A percentile compares a stretch with the other conserved stretches of the same genome.
phyloP scores from a whole-genome alignment of 805 yeast genomes.

The Torulaspora microellipsoides region DNA sequence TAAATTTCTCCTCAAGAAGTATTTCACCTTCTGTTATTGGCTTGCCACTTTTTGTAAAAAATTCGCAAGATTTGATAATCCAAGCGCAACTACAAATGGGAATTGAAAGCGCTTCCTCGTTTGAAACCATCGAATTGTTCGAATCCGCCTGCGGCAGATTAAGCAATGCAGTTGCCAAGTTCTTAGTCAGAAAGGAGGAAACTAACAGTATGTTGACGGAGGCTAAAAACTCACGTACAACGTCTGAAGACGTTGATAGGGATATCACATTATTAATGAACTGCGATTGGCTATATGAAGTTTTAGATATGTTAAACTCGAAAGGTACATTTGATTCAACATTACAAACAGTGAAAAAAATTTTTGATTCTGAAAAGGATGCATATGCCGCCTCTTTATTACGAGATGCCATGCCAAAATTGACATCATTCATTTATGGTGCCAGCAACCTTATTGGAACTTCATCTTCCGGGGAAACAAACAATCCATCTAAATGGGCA shows the following conservation, averaged over 20 bases:
- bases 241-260: constrained; percentile 31
- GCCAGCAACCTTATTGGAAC: constrained; percentile 48
- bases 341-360: constrained; percentile 22
- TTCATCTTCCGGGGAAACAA: constrained; percentile 24
- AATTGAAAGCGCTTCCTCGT: constrained; percentile 3
- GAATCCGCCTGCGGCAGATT: constrained; percentile 10
- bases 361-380: constrained; percentile 35
- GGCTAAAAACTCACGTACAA: constrained; percentile 2
- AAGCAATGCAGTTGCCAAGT: constrained; percentile 8
- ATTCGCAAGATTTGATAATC: constrained; percentile 30
- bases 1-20: constrained; percentile 34
- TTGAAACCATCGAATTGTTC: constrained; percentile 5
- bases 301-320: constrained; percentile 27
- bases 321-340: constrained; percentile 20
- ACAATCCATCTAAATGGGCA: constrained; percentile 53
- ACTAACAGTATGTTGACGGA: constrained; percentile 3
- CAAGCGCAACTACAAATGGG: constrained; percentile 22
- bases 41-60: constrained; percentile 44
- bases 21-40: constrained; percentile 44
- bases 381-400: constrained; percentile 46
- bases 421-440: constrained; percentile 60
- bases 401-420: constrained; percentile 57
- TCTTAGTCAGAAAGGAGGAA: constrained; percentile 7
- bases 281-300: constrained; percentile 47
- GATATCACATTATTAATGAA: constrained; percentile 50